phyloP scores from a whole-genome alignment of 345 rosid genomes.

The Atalantia buxifolia region DNA sequence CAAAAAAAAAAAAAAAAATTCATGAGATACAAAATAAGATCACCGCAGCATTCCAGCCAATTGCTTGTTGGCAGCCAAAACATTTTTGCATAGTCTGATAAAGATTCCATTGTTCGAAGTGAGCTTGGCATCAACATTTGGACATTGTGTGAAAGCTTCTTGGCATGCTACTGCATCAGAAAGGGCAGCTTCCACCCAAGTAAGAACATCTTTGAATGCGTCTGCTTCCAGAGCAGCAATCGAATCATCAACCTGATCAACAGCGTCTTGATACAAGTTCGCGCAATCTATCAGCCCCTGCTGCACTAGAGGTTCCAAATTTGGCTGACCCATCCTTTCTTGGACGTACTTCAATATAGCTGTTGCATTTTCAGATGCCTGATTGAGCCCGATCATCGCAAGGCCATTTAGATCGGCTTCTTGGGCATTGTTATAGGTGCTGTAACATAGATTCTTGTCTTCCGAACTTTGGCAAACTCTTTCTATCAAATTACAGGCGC shows the following conservation, averaged over 20 bases:
- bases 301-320: slow-evolving; percentile 43
- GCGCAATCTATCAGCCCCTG: slow-evolving; percentile 61
- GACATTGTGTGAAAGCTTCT: slow-evolving; percentile 19
- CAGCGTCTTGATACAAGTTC: slow-evolving; percentile 50
- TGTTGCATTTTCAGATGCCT: slow-evolving; percentile 45
- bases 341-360: slow-evolving; percentile 36
- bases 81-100: slow-evolving; percentile 41
- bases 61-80: slow-evolving; percentile 32
- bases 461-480: slow-evolving; percentile 37
- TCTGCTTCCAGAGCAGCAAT: slow-evolving; percentile 43
- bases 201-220: slow-evolving; percentile 29
- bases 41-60: slow-evolving; percentile 18
- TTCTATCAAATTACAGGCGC: slow-evolving; percentile 7
- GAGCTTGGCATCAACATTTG: slow-evolving; percentile 24
- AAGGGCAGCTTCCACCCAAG: slow-evolving; percentile 46
- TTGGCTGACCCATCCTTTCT: slow-evolving; percentile 16
- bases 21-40: slow-evolving; percentile 7
- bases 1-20: neutral
- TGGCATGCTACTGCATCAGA: slow-evolving; percentile 44
- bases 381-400: slow-evolving; percentile 43
- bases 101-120: slow-evolving; percentile 31
- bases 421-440: slow-evolving; percentile 40
- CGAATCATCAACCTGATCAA: slow-evolving; percentile 58
- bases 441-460: slow-evolving; percentile 42
- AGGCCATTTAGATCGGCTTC: slow-evolving; percentile 40